These are phyloP conservation scores for Stachybotrys elegans DNA, from an alignment of 2,329 filamentous ascomycete species.

Conservation along the genomic window DNA sequence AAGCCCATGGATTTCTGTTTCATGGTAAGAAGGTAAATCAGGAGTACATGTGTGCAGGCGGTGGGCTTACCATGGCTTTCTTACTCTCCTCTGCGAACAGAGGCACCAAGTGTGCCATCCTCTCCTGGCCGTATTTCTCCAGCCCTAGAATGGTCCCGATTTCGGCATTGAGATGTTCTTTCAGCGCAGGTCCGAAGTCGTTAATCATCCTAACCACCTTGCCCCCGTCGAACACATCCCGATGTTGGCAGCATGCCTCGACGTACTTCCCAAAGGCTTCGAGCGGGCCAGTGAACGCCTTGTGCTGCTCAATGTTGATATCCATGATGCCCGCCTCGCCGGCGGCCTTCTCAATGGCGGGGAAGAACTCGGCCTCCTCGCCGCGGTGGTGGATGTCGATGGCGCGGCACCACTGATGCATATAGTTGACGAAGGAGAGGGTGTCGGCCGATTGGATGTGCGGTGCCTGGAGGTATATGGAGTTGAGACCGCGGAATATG, in stretches of 20 bases:
- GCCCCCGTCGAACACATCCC: background rate
- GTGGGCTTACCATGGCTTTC: background rate
- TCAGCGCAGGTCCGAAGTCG: background rate
- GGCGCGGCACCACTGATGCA: conserved; percentile 17
- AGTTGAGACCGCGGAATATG: conserved; percentile 26
- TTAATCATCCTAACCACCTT: background rate
- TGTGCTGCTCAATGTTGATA: conserved; percentile 31
- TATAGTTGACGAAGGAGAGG: conserved; percentile 21
- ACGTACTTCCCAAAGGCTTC: conserved; percentile 9
- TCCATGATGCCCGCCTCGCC: conserved; percentile 29
- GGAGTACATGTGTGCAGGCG: background rate
- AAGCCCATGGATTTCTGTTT: background rate
- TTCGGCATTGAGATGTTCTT: background rate
- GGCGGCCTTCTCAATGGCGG: conserved; percentile 23
- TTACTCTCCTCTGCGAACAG: background rate
- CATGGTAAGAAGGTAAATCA: background rate
- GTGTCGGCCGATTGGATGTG: conserved; percentile 23
- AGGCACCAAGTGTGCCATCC: background rate
- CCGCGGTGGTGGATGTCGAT: conserved; percentile 28
- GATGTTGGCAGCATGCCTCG: background rate
- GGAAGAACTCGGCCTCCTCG: conserved; percentile 32
- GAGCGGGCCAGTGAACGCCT: conserved; percentile 25
- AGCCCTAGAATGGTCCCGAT: background rate
- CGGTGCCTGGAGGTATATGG: conserved; percentile 27
- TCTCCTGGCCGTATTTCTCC: background rate